Conservation (phyloP, 495 filamentous ascomycete species). For the Peziza echinospora region DNA sequence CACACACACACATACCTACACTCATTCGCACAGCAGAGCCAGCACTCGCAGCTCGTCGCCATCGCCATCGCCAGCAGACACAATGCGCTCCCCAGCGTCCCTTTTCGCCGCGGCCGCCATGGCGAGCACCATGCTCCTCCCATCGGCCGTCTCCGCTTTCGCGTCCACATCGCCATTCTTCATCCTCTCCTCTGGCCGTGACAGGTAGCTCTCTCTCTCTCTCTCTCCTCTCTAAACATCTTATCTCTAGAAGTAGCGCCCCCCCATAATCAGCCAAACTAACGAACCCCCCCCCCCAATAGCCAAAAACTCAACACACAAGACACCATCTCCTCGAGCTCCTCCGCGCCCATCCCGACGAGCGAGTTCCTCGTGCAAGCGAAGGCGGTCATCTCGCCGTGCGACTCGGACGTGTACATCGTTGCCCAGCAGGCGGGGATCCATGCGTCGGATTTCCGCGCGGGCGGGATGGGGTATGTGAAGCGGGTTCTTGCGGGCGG, state of each 20-base stretch:
- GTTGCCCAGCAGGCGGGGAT: slow-evolving; percentile 61
- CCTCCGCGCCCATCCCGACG: slow-evolving; percentile 19
- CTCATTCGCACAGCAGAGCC: too few relatives aligned
- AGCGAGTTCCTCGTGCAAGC: slow-evolving; percentile 22
- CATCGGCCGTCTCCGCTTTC: slow-evolving; percentile 36
- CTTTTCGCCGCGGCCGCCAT: slow-evolving; percentile 1
- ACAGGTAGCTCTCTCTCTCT: slow-evolving; percentile 7
- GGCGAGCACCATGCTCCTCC: slow-evolving; percentile 4
- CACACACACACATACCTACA: too few relatives aligned
- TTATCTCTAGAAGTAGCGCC: slow-evolving; percentile 1
- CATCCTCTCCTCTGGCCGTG: slow-evolving; percentile 31
- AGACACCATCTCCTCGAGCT: too few relatives aligned
- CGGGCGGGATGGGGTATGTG: slow-evolving; percentile 32
- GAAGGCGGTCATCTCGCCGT: slow-evolving; percentile 34
- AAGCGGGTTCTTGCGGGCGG: slow-evolving; percentile 20
- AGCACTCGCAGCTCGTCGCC: background rate
- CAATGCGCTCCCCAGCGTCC: slow-evolving; percentile 7
- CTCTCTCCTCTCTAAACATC: too few relatives aligned
- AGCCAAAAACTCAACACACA: too few relatives aligned
- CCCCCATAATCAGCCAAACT: slow-evolving; percentile 18
- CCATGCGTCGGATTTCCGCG: slow-evolving; percentile 42
- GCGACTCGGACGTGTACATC: slow-evolving; percentile 58
- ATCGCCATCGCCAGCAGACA: slow-evolving; percentile 1
- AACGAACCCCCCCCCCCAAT: too few relatives aligned
- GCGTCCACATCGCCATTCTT: slow-evolving; percentile 72